Evolutionary conservation across 805 yeast genomes (phyloP).

Genomic region (Candida argentea): DNA sequence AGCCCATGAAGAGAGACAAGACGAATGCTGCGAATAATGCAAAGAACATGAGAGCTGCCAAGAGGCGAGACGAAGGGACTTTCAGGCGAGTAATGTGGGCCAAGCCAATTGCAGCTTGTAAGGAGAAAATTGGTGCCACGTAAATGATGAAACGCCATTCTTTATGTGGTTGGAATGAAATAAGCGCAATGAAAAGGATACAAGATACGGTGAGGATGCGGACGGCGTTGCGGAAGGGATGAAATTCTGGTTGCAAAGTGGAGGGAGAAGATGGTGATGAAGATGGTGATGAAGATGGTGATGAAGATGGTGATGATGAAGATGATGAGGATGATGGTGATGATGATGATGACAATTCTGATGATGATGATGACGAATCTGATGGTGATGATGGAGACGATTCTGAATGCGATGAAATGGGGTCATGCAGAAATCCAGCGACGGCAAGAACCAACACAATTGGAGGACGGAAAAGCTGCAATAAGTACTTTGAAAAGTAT

Average conservation of each 20-base stretch:
- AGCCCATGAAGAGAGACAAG: slow-evolving; percentile 42
- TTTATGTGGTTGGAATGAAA: slow-evolving; percentile 84
- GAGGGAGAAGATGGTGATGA: too few species aligned
- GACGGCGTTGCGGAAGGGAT: slow-evolving; percentile 24
- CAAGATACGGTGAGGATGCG: slow-evolving; percentile 43
- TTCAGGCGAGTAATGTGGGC: slow-evolving; percentile 16
- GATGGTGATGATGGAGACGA: background rate
- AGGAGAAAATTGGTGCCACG: slow-evolving; percentile 56
- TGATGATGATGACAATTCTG: too few species aligned
- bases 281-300: too few species aligned
- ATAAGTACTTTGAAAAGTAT: slow-evolving; percentile 48
- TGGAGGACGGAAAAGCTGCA: slow-evolving; percentile 31
- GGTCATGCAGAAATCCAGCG: slow-evolving; percentile 34
- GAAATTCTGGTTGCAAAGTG: slow-evolving; percentile 6
- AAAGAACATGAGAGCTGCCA: slow-evolving; percentile 18
- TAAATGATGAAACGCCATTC: slow-evolving; percentile 90
- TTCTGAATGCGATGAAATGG: slow-evolving; percentile 21
- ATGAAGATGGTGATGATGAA: too few species aligned
- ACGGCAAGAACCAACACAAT: slow-evolving; percentile 29
- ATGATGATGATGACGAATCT: background rate
- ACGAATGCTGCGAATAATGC: slow-evolving; percentile 13
- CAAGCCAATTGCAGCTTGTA: slow-evolving; percentile 57
- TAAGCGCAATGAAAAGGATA: slow-evolving; percentile 41
- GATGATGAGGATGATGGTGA: too few species aligned
- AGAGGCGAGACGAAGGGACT: slow-evolving; percentile 8